Evolutionary conservation across 1,139 yeast species (phyloP), one percentile per base, ranked within the genome.

Genomic region (Saccharomycopsis crataegensis): DNA sequence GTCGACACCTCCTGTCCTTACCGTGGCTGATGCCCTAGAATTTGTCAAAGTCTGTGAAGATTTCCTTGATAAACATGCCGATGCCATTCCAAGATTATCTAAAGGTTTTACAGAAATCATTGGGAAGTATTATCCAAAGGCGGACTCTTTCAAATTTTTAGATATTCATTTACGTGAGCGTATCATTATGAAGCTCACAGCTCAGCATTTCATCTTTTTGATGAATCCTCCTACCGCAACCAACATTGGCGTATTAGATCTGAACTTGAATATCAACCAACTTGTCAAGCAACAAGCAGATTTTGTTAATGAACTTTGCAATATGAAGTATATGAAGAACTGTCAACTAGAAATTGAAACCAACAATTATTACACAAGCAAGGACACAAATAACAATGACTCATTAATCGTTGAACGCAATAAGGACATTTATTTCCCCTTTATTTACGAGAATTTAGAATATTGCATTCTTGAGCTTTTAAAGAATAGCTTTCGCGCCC

Each of bases 401-500:
- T 58, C 59, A 3, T 49, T 52, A 2, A 50, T 53, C 31, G 57
- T 60, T 8, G 60, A 62, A 31, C 14, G 65, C 1, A 52, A 64
- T 4, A 78, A 53, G 17, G 50, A 54, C 2, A 46, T 56, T 11
- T 36, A 45, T 32, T 56, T 90, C 65, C 93, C 96, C 0, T 91
- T 89, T 66, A 84, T 91, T 49, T 91, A 93, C 38, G 84, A 83
- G 52, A 96, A 91, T 64, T 68, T 93, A 51, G 96, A 91, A 66
- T 91, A 93, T 64, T 81, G 91, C 49, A 73, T 90, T 52, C 87
- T 87, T 28, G 99, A 91, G 67, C 67, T 91, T n/a, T 74, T 91
- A 62, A 91, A 91, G 66, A 91, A 91, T 66, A 79, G 96, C 2
- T 83, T 86, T 59, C 71, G 97, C 53, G 94, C 98, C 0, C 90